A percentile compares a stretch with the other conserved stretches of the same genome.
These are phyloP conservation scores for Cyclotella kingstonii DNA, from an alignment of 108 stramenopile species.

Conservation along the genomic window DNA sequence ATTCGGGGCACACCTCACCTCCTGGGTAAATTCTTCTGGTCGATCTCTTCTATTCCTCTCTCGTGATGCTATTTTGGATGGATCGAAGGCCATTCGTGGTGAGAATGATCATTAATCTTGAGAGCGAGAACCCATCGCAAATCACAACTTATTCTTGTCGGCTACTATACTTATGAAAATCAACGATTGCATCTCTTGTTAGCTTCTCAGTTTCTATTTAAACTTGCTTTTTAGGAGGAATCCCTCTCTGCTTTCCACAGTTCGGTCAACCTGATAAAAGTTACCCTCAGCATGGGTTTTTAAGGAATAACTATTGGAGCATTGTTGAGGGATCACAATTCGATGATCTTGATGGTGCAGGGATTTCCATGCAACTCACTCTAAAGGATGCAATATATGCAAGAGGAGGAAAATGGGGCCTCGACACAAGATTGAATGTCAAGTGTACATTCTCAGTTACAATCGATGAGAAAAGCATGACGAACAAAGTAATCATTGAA, in stretches of 20 bases:
- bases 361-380: conserved; percentile 50
- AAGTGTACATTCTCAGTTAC: conserved; percentile 45
- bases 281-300: conserved; percentile 85
- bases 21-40: conserved; percentile 42
- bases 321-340: conserved; percentile 28
- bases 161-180: neutral
- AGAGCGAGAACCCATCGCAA: no score
- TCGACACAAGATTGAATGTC: conserved; percentile 31
- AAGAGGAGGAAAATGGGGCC: conserved; percentile 66
- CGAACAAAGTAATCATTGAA: conserved; percentile 57
- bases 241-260: conserved; percentile 80
- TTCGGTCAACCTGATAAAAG: conserved; percentile 74
- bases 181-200: neutral
- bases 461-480: conserved; percentile 45
- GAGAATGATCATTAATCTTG: no score
- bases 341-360: conserved; percentile 47
- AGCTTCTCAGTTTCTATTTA: neutral
- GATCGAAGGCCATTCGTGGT: conserved; percentile 72
- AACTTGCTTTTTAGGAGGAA: conserved; percentile 38
- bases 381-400: conserved; percentile 59
- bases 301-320: conserved; percentile 69
- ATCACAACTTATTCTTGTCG: no score
- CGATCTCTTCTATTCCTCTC: conserved; percentile 67
- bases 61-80: conserved; percentile 72
- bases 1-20: conserved; percentile 70